Conservation (phyloP, 2,329 filamentous ascomycete species). For the Chaetoscypha palmicola region DNA sequence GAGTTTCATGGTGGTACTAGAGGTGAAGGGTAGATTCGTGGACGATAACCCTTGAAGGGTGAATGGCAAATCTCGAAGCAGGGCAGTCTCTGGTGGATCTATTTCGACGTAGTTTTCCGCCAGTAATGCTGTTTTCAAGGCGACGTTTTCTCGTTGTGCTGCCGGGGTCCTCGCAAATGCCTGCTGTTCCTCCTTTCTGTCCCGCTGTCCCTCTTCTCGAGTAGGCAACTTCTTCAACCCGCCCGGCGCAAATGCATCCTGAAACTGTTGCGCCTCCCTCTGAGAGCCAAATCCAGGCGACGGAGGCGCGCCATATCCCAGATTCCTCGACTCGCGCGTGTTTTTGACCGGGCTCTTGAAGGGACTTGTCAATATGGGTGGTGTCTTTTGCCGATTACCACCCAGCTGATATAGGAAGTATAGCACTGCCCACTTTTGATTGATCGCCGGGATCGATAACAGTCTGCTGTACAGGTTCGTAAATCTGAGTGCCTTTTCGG, state of each 20-base stretch:
- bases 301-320: conserved; percentile 15
- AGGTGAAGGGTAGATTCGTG: conserved; percentile 69
- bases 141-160: conserved; percentile 24
- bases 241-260: conserved; percentile 47
- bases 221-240: conserved; percentile 36
- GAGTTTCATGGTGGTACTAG: conserved; percentile 62
- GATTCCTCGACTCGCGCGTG: conserved; percentile 13
- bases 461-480: conserved; percentile 86
- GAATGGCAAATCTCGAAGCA: conserved; percentile 79
- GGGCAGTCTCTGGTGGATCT: conserved; percentile 56
- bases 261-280: conserved; percentile 32
- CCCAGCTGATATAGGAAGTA: conserved; percentile 82
- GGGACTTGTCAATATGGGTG: conserved; percentile 26
- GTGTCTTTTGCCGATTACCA: conserved; percentile 41
- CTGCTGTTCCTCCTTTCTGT: conserved; percentile 29
- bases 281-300: conserved; percentile 33
- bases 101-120: conserved; percentile 50
- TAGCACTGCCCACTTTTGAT: conserved; percentile 94
- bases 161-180: conserved; percentile 23
- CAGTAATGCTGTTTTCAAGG: conserved; percentile 46
- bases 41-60: conserved; percentile 90
- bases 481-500: conserved; percentile 71
- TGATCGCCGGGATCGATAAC: conserved; percentile 82
- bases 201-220: conserved; percentile 28
- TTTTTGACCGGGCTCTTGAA: conserved; percentile 29